Conservation (phyloP, 75 land plant species). For the Selaginella moellendorffii region DNA sequence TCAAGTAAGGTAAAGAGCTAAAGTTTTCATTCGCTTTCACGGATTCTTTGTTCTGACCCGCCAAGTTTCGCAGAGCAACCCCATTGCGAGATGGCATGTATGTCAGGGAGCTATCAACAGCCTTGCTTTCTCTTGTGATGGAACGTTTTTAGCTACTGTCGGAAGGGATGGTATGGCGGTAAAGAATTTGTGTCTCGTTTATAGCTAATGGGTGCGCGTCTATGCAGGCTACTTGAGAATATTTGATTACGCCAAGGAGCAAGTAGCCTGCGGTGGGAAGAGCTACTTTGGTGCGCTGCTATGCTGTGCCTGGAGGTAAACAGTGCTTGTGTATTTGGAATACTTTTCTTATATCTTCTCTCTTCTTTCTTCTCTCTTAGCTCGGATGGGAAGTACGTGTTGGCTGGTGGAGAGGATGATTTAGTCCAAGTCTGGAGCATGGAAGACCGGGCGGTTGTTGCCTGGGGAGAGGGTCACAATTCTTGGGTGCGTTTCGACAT, state of each 20-base stretch:
- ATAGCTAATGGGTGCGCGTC: neutral
- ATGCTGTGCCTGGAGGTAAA: constrained; percentile 97
- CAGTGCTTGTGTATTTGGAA: neutral
- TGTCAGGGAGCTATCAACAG: constrained; percentile 84
- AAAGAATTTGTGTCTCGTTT: too few species aligned
- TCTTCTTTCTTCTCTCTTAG: constrained; percentile 29
- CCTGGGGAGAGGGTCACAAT: constrained; percentile 98
- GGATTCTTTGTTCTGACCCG: too few species aligned
- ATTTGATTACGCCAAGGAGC: constrained; percentile 79
- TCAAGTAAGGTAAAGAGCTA: constrained; percentile 58
- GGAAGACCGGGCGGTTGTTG: constrained; percentile 88
- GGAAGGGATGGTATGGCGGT: constrained; percentile 86
- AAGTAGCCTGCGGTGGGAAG: constrained; percentile 77
- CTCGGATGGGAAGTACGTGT: constrained; percentile 74
- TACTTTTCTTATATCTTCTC: neutral
- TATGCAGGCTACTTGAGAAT: constrained; percentile 78
- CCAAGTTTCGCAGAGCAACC: constrained; percentile 96
- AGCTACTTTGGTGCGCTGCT: constrained; percentile 90
- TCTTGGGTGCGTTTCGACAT: constrained; percentile 54
- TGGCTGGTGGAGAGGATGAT: constrained; percentile 98
- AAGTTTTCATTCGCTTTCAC: neutral
- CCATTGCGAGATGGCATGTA: constrained; percentile 96
- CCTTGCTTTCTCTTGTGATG: constrained; percentile 70
- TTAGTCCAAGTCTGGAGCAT: constrained; percentile 97
- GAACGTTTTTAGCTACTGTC: constrained; percentile 67